These are phyloP conservation scores for Pseudodiploospora longispora DNA, from an alignment of 2,329 filamentous ascomycete genomes.

Conservation along the genomic window DNA sequence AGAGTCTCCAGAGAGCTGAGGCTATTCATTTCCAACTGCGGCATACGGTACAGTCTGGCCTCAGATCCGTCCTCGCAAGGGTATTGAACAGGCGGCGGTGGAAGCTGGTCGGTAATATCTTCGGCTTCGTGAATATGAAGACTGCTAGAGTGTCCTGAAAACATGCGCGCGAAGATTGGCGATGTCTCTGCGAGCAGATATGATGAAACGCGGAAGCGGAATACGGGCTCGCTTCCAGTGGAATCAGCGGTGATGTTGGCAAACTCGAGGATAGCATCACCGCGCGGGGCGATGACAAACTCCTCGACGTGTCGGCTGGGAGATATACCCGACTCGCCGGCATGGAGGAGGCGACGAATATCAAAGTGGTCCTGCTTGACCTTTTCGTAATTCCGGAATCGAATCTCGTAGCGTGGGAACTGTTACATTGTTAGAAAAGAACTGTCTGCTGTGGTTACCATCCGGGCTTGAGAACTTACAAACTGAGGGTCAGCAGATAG, in stretches of 20 bases:
- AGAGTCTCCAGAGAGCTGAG: constrained; percentile 35
- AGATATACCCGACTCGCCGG: constrained; percentile 32
- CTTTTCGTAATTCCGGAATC: constrained; percentile 39
- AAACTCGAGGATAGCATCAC: constrained; percentile 46
- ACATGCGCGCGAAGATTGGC: constrained; percentile 43
- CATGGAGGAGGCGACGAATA: constrained; percentile 31
- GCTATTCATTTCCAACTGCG: constrained; percentile 38
- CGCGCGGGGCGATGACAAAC: constrained; percentile 33
- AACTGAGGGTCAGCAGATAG: constrained; percentile 37
- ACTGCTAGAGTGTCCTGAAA: constrained; percentile 25
- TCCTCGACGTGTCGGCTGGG: constrained; percentile 33
- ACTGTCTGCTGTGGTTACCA: not conserved
- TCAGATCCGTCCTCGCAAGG: constrained; percentile 35
- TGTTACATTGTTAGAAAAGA: constrained; percentile 8
- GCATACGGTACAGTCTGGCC: constrained; percentile 43
- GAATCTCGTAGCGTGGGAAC: constrained; percentile 38
- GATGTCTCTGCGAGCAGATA: constrained; percentile 43
- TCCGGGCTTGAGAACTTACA: constrained; percentile 17
- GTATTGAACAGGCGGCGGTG: constrained; percentile 26
- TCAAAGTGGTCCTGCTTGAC: constrained; percentile 34
- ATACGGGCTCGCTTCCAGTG: constrained; percentile 25
- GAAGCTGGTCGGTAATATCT: constrained; percentile 26
- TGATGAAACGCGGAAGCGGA: constrained; percentile 45
- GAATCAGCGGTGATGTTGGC: constrained; percentile 30
- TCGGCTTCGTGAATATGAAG: constrained; percentile 27